phyloP scores from a whole-genome alignment of 306 rosid species.

The Dryas alaskensis region DNA sequence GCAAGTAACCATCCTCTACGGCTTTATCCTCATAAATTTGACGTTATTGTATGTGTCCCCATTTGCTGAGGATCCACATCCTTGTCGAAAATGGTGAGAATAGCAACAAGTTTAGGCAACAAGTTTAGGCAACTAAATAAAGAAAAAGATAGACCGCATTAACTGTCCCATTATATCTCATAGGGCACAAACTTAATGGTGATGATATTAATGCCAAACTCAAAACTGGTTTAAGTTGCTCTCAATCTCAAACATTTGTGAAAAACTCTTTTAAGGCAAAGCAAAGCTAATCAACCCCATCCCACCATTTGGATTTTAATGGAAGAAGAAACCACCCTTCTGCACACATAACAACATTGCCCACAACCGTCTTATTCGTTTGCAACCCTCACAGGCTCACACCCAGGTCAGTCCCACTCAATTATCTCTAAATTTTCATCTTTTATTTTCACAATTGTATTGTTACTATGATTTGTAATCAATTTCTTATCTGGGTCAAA shows the following conservation, averaged over 20 bases:
- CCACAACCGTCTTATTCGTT: no score
- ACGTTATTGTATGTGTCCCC: no score
- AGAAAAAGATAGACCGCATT: background rate
- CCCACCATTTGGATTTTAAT: background rate
- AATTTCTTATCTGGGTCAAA: background rate
- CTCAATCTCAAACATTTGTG: slow-evolving; percentile 1
- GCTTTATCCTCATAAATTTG: no score
- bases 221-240: slow-evolving; percentile 10
- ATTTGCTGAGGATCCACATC: background rate
- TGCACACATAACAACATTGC: slow-evolving; percentile 2
- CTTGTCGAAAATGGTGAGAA: background rate
- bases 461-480: background rate
- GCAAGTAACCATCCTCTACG: no score
- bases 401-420: slow-evolving; percentile 11
- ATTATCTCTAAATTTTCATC: background rate
- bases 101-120: slow-evolving; percentile 5
- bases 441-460: background rate
- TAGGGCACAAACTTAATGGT: slow-evolving; percentile 2
- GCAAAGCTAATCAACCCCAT: background rate
- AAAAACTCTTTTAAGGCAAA: background rate
- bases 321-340: background rate
- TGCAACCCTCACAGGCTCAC: no score
- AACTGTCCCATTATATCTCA: background rate
- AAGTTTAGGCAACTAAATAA: background rate
- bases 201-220: background rate